phyloP scores from a whole-genome alignment of 805 yeast species.

The Allodekkera sacchari region DNA sequence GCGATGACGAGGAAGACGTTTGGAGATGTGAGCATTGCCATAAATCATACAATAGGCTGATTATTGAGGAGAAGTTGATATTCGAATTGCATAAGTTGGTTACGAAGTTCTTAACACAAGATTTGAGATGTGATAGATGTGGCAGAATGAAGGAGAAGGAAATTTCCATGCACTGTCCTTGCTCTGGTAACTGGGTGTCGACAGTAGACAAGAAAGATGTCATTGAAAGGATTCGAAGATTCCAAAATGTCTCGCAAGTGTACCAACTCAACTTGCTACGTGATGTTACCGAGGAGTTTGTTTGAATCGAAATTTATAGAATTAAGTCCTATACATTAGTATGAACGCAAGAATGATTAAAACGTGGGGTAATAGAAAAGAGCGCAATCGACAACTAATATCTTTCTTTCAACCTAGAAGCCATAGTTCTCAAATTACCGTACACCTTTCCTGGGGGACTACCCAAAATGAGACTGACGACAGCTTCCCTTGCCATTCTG shows the following conservation, averaged over 20 bases:
- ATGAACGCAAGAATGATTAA: not conserved
- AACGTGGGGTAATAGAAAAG: not conserved
- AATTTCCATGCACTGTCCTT: conserved; percentile 67
- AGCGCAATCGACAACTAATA: conserved; percentile 46
- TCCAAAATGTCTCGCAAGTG: conserved; percentile 47
- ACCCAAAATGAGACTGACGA: conserved; percentile 90
- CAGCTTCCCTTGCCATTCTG: conserved; percentile 97
- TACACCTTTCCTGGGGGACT: conserved; percentile 98
- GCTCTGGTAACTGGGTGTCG: conserved; percentile 82
- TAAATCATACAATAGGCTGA: conserved; percentile 52
- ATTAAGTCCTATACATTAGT: not conserved
- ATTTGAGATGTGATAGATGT: conserved; percentile 74
- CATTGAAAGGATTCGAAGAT: conserved; percentile 37
- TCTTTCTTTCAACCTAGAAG: conserved; percentile 94
- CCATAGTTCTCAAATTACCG: conserved; percentile 93
- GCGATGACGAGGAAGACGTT: conserved; percentile 41
- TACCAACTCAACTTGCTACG: conserved; percentile 54
- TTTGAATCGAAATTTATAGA: not conserved
- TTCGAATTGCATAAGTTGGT: conserved; percentile 49
- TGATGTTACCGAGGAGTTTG: conserved; percentile 22
- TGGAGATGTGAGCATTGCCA: conserved; percentile 66
- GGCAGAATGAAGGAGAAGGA: conserved; percentile 55
- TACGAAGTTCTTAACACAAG: conserved; percentile 67
- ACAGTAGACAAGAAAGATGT: conserved; percentile 41
- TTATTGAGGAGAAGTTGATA: conserved; percentile 73